These are phyloP conservation scores for Echeveria elegans DNA, from an alignment of 164 flowering plant species.

Conservation along the genomic window DNA sequence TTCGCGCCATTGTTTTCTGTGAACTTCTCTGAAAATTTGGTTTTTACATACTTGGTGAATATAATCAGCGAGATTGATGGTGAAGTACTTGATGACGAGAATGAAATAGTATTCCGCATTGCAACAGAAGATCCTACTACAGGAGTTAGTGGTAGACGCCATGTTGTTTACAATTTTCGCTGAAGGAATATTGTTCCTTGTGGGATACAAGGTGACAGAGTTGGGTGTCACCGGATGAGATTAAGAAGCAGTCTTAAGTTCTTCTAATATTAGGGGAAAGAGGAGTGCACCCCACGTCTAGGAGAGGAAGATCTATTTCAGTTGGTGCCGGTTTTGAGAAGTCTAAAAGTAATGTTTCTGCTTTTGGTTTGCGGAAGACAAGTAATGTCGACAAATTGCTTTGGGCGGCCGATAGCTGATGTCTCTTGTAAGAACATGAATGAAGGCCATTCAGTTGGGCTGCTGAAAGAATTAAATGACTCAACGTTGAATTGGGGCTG, in stretches of 20 bases:
- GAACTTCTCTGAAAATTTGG: slow-evolving; percentile 32
- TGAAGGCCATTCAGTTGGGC: slow-evolving; percentile 5
- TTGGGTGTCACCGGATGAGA: slow-evolving; percentile 17
- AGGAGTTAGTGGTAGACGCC: neutral
- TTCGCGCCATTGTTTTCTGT: slow-evolving; percentile 44
- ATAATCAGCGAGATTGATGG: neutral
- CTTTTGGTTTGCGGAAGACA: slow-evolving; percentile 16
- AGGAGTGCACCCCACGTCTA: slow-evolving; percentile 39
- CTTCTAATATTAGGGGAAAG: slow-evolving; percentile 31
- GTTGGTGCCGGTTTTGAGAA: slow-evolving; percentile 14
- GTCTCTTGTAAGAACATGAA: neutral
- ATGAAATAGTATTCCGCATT: slow-evolving; percentile 8
- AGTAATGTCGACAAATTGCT: neutral
- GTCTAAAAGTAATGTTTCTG: slow-evolving; percentile 16
- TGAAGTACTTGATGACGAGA: slow-evolving; percentile 9
- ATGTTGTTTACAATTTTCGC: slow-evolving; percentile 13
- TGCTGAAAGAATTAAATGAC: slow-evolving; percentile 17
- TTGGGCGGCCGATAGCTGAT: neutral
- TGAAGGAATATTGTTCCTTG: slow-evolving; percentile 13
- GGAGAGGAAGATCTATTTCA: slow-evolving; percentile 24
- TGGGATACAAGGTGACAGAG: slow-evolving; percentile 9
- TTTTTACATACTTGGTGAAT: slow-evolving; percentile 14
- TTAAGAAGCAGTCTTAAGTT: slow-evolving; percentile 19
- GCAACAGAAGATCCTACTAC: slow-evolving; percentile 11
- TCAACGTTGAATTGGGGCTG: neutral